Conservation (phyloP, 1,284 basidiomycete species). For the Xerocomus amazonicus region DNA sequence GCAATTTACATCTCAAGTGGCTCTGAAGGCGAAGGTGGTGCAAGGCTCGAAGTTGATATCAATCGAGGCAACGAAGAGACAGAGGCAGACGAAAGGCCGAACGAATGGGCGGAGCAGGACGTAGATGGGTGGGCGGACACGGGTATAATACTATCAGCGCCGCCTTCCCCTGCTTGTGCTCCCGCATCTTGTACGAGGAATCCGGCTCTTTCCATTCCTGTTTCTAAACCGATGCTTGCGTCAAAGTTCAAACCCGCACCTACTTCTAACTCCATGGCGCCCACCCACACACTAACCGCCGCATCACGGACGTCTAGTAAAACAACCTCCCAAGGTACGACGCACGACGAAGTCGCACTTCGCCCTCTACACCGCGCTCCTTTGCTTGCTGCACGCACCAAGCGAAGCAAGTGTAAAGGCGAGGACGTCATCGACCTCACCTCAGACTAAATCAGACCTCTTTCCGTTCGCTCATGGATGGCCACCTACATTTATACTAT, state of each 20-base stretch:
- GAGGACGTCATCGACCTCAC: slow-evolving; percentile 40
- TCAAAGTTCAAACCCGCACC: slow-evolving; percentile 25
- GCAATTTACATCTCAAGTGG: slow-evolving; percentile 34
- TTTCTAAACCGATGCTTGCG: slow-evolving; percentile 1
- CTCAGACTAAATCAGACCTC: slow-evolving; percentile 21
- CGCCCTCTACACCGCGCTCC: slow-evolving; percentile 10
- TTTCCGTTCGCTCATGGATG: not conserved
- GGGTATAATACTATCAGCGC: slow-evolving; percentile 27
- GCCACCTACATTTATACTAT: not conserved
- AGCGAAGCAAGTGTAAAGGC: slow-evolving; percentile 3
- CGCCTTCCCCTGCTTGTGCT: slow-evolving; percentile 14
- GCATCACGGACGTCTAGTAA: not conserved
- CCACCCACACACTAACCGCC: not conserved
- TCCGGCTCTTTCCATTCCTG: not conserved
- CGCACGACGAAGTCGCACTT: not conserved
- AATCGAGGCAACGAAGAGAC: not conserved
- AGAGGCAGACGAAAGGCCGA: not conserved
- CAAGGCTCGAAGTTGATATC: not conserved
- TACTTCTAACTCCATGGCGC: not conserved
- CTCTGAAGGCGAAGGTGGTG: slow-evolving; percentile 21
- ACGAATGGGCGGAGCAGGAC: slow-evolving; percentile 10
- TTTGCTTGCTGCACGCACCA: slow-evolving; percentile 28
- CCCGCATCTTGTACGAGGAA: not conserved
- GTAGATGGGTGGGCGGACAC: slow-evolving; percentile 17
- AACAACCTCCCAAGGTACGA: not conserved